Evolutionary conservation across 164 flowering plant species (phyloP).

Genomic region (Litsea cubeba): DNA sequence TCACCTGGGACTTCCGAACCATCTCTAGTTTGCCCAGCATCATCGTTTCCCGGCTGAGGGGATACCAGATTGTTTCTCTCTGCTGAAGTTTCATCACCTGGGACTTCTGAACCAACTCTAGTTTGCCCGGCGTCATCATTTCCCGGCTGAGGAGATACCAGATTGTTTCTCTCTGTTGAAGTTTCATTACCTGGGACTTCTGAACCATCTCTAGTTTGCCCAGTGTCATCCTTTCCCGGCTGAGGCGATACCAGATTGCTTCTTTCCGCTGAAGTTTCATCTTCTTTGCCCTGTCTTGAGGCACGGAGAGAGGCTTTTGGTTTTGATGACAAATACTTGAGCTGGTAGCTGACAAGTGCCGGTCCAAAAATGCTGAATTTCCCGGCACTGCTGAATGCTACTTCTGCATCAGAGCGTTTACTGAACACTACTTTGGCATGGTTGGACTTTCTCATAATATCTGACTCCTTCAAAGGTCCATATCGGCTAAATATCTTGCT

Average conservation of each 20-base stretch:
- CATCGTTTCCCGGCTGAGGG: no score
- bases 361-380: conserved; percentile 82
- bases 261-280: conserved; percentile 1
- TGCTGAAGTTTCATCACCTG: background rate
- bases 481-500: conserved; percentile 57
- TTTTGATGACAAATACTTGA: conserved; percentile 35
- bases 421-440: conserved; percentile 73
- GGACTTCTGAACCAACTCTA: no score
- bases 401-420: conserved; percentile 65
- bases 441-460: conserved; percentile 48
- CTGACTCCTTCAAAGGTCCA: conserved; percentile 58
- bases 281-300: conserved; percentile 24
- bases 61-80: no score
- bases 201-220: background rate
- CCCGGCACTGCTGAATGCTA: conserved; percentile 86
- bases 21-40: no score
- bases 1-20: background rate
- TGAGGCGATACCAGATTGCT: background rate
- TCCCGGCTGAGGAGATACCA: no score
- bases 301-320: conserved; percentile 26
- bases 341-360: conserved; percentile 66
- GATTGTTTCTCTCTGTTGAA: no score
- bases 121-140: no score
- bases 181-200: background rate
- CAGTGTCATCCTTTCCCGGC: background rate